Conservation (phyloP, 1,284 basidiomycete species). For the Rhodotorula mucilaginosa region DNA sequence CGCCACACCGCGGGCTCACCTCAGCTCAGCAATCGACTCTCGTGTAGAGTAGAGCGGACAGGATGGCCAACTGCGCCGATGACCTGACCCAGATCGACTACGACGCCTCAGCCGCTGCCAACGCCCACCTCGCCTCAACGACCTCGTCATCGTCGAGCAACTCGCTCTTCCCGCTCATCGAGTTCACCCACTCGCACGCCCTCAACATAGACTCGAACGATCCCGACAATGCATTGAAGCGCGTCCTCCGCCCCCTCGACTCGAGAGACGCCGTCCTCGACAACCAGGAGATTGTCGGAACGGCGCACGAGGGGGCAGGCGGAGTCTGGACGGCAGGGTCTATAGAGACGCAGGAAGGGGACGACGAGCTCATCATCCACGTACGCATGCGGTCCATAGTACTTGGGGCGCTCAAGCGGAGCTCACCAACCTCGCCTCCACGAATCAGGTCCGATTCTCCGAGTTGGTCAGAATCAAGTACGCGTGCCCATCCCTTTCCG, state of each 20-base stretch:
- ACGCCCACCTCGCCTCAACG: slow-evolving; percentile 10
- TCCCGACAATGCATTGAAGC: slow-evolving; percentile 7
- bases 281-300: slow-evolving; percentile 70
- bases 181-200: slow-evolving; percentile 17
- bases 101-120: background rate
- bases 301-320: slow-evolving; percentile 59
- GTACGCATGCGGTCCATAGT: slow-evolving; percentile 4
- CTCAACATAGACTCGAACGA: slow-evolving; percentile 24
- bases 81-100: slow-evolving; percentile 37
- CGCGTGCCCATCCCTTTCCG: slow-evolving; percentile 42
- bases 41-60: background rate
- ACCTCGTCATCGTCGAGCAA: slow-evolving; percentile 17
- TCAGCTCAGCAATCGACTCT: background rate
- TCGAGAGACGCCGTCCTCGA: slow-evolving; percentile 71
- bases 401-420: background rate
- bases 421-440: background rate
- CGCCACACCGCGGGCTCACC: background rate
- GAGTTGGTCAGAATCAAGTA: slow-evolving; percentile 69
- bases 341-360: slow-evolving; percentile 32
- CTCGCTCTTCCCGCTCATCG: slow-evolving; percentile 38
- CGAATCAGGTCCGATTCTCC: slow-evolving; percentile 54
- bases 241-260: slow-evolving; percentile 36
- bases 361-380: slow-evolving; percentile 66
- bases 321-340: slow-evolving; percentile 52
- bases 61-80: slow-evolving; percentile 33